Conservation (phyloP, 371 early-diverging fungal species). For the Chytridium lagenaria region DNA sequence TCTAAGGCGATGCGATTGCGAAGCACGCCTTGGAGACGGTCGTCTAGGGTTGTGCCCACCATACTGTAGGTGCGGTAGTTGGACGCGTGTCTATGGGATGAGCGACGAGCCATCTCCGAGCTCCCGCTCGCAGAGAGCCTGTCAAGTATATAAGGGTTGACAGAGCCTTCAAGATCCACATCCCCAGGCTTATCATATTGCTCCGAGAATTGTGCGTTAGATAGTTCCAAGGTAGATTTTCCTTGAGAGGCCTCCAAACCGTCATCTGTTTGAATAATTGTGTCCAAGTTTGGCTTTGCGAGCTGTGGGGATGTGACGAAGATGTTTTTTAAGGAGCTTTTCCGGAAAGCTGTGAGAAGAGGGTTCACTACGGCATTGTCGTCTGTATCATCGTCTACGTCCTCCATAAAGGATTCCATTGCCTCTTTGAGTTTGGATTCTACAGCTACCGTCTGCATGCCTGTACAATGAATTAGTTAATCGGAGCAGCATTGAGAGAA, state of each 20-base stretch:
- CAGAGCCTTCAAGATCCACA: not conserved
- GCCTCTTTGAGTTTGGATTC: not conserved
- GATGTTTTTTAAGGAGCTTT: constrained; percentile 5
- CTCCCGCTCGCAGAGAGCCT: not conserved
- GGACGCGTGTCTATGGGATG: not conserved
- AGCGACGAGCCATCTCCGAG: not conserved
- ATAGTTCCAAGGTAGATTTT: not conserved
- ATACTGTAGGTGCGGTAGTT: not conserved
- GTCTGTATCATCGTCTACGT: constrained; percentile 12
- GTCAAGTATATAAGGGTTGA: not conserved
- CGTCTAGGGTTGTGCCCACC: constrained; percentile 39
- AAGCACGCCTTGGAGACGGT: constrained; percentile 56
- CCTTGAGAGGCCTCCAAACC: not conserved
- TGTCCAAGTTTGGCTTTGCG: constrained; percentile 6
- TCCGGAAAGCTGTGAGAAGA: constrained; percentile 20
- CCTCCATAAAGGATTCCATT: not conserved
- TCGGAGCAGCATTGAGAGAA: not conserved
- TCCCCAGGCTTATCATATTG: not conserved
- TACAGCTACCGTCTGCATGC: not conserved
- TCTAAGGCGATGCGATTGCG: constrained; percentile 59
- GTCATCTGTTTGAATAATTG: constrained; percentile 8
- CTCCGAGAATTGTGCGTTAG: too few relatives aligned
- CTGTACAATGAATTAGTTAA: constrained; percentile 11
- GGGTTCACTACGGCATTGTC: constrained; percentile 4
- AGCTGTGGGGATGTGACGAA: not conserved